These are phyloP conservation scores for Phytophthora tubulina DNA, from an alignment of 352 stramenopile species.

Conservation along the genomic window DNA sequence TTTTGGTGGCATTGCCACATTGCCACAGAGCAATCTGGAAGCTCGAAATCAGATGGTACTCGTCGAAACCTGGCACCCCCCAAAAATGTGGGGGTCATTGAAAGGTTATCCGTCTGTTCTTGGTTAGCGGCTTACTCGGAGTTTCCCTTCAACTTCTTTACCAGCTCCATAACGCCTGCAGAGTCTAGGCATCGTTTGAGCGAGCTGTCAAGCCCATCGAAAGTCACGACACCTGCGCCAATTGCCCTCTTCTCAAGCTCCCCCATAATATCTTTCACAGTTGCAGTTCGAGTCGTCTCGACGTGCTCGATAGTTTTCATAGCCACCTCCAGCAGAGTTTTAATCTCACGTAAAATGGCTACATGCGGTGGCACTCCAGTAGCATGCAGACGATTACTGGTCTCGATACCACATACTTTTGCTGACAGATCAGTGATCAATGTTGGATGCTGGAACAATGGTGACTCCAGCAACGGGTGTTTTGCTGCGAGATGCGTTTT, in stretches of 20 bases:
- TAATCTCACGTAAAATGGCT: conserved; percentile 22
- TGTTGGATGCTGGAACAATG: conserved; percentile 20
- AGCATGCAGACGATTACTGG: conserved; percentile 1
- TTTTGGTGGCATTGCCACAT: conserved; percentile 12
- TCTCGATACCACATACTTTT: conserved; percentile 8
- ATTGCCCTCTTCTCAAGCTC: conserved; percentile 24
- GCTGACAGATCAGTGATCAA: background rate
- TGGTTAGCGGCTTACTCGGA: background rate
- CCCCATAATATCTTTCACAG: conserved; percentile 10
- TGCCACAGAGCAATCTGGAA: conserved; percentile 18
- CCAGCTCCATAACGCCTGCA: background rate
- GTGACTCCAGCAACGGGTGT: conserved; percentile 12
- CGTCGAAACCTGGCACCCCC: conserved; percentile 1
- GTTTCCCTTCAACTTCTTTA: background rate
- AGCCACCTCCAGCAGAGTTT: conserved; percentile 1
- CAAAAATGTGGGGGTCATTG: background rate
- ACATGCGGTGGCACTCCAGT: conserved; percentile 24
- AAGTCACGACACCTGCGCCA: conserved; percentile 19
- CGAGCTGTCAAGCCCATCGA: conserved; percentile 1
- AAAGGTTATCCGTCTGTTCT: background rate
- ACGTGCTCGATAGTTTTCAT: conserved; percentile 15
- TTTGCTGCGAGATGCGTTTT: background rate
- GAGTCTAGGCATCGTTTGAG: conserved; percentile 10
- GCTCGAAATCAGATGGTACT: conserved; percentile 2
- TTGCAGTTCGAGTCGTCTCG: background rate